Percentiles rank a stretch among this genome's conserved stretches.
Conservation (phyloP, 805 yeast species). For the Metschnikowia arizonensis region DNA sequence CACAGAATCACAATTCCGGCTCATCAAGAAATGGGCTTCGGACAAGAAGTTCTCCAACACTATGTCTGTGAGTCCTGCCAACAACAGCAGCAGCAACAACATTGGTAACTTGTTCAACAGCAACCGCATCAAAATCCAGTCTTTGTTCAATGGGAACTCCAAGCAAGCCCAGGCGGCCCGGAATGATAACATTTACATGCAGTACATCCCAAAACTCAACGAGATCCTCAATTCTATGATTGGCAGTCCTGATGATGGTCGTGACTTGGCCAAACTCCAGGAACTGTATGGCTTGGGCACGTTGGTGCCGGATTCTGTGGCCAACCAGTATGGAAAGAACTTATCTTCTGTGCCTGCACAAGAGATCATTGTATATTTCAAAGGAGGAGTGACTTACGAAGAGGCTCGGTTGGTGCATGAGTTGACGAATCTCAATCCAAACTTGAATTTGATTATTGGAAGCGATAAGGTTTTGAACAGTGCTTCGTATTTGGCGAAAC, state of each 20-base stretch:
- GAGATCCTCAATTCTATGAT: constrained; percentile 25
- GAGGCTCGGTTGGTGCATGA: constrained; percentile 82
- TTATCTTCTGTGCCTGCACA: constrained; percentile 37
- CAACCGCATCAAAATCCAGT: constrained; percentile 29
- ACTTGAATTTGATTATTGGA: constrained; percentile 72
- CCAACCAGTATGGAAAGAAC: constrained; percentile 24
- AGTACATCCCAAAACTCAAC: constrained; percentile 76
- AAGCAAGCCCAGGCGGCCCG: constrained; percentile 19
- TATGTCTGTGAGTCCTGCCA: background rate
- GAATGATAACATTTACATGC: constrained; percentile 79
- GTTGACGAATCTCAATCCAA: constrained; percentile 52
- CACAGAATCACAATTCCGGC: constrained; percentile 29
- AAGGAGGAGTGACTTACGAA: constrained; percentile 91
- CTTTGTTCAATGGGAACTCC: constrained; percentile 27
- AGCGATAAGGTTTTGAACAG: constrained; percentile 47
- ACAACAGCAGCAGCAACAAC: constrained; percentile 19
- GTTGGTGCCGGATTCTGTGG: constrained; percentile 37
- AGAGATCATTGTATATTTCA: constrained; percentile 65
- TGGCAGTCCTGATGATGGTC: constrained; percentile 8
- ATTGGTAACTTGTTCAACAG: constrained; percentile 31
- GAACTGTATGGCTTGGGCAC: constrained; percentile 24
- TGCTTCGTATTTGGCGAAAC: constrained; percentile 28
- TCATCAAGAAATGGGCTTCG: constrained; percentile 23
- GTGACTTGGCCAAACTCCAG: constrained; percentile 7
- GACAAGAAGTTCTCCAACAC: background rate